Evolutionary conservation across 352 stramenopile genomes (phyloP), one percentile per base, ranked within the genome.

Genomic region (Globisporangium cystogenes): DNA sequence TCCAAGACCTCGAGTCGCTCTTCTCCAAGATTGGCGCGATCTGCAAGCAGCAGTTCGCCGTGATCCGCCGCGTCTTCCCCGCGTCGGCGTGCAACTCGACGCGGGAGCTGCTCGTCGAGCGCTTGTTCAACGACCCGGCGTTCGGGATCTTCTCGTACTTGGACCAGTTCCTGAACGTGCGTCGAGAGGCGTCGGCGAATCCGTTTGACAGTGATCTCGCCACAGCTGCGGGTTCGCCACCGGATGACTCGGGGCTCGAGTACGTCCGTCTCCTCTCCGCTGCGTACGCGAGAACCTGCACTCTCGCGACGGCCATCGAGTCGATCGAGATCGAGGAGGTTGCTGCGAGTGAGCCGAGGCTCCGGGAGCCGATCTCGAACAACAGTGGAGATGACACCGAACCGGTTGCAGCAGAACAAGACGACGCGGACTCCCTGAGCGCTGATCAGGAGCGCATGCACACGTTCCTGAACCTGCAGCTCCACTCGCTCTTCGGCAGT

Each of bases 141-240:
- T 93, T 91, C 11, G 82, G 82, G 0, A 76, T 93, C 49, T 74
- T 87, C 44, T 88, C 77, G 7, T 87, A 83, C 43, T 51, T 93
- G 21, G 82, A 93, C 33, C 70, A 82, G 31, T 70, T 90, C 24
- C 51, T 93, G n/a, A 85, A 51, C n/a, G 62, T 57, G 7, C 61
- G 59, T 44, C 55, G 48, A 36, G 60, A 63, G 18, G 59, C 61
- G 26, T 57, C 61, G 20, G 54, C 60, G 3, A 53, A 51, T 8
- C 21, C 23, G 4, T 45, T 35, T 12, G 21, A 42, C 18, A 31
- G 50, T 41, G 35, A 42, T 45, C 39, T 33, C 23, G 43, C 11
- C 7, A 20, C 21, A 16, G 23, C 31, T 36, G 31, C 31, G 0
- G 31, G 1, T 18, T 29, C 18, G 10, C 8, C 24, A 20, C 15